Evolutionary conservation across 257 asterid genomes (phyloP).

Genomic region (Eucommia ulmoides): DNA sequence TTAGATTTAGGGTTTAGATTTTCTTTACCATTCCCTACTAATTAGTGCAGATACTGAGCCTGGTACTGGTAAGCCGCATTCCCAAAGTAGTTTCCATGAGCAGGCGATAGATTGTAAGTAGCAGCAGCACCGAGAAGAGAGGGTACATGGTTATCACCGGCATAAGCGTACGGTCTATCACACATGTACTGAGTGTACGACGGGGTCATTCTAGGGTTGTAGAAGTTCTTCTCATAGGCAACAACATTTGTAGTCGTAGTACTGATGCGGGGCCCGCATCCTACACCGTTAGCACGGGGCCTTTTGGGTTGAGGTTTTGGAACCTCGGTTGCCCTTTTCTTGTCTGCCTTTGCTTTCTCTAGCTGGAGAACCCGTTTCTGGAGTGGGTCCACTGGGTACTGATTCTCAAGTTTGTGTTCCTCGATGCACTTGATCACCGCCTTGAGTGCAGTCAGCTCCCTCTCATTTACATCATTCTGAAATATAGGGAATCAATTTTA

Average conservation of each 20-base stretch:
- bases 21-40: background rate
- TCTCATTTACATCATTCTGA: constrained; percentile 77
- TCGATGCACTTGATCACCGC: constrained; percentile 87
- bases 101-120: background rate
- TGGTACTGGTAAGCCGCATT: background rate
- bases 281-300: constrained; percentile 71
- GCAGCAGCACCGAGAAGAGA: background rate
- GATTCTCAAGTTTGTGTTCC: constrained; percentile 76
- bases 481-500: too few species aligned
- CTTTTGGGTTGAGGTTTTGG: constrained; percentile 92
- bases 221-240: constrained; percentile 65
- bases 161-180: constrained; percentile 13
- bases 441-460: constrained; percentile 80
- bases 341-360: constrained; percentile 92
- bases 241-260: constrained; percentile 31
- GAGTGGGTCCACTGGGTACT: constrained; percentile 69
- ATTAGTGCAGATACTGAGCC: background rate
- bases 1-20: too few species aligned
- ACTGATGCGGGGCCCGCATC: constrained; percentile 51
- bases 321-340: constrained; percentile 87
- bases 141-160: background rate
- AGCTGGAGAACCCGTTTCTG: constrained; percentile 70
- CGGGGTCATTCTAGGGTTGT: constrained; percentile 40
- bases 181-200: constrained; percentile 79
- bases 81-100: constrained; percentile 1